Evolutionary conservation across 805 yeast genomes (phyloP), one percentile per base, ranked within the genome.

Genomic region (Kuraishia ogatae): DNA sequence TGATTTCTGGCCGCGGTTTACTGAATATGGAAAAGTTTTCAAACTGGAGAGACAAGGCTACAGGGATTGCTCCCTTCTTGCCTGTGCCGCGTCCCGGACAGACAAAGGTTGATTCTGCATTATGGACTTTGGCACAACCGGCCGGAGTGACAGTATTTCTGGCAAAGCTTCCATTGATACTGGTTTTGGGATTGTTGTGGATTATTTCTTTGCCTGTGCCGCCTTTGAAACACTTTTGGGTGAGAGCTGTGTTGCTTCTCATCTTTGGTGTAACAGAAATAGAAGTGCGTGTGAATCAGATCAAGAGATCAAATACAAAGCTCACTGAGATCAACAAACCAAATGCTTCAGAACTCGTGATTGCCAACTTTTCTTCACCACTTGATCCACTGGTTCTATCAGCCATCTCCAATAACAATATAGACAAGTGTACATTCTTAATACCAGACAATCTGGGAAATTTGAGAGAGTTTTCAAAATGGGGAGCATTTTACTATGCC

Each of bases 31-130:
- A 88, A 71, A 85, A 87, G 70, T 91, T 82, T 71, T 83, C 94
- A 24, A 78, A 79, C 58, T 90, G 88, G 85, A 79, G 97, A 68
- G 97, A 90, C 65, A 87, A 84, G 58, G 94, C 93, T 3, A 91
- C 97, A 1, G 97, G 97, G n/a, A 87, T 91, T 39, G 85, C 96
- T 0, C 97, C 97, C 2, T 90, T 89, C 61, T 73, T 87, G 71
- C 96, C 96, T 0, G 60, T 66, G 0, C 52, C 46, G 39, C 52
- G 39, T 22, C 49, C 49, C 21, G 49, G 24, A 7, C 53, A 54
- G 11, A 39, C 53, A 26, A 56, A 35, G 2, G 2, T 56, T 11
- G 26, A 24, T 10, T 28, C 22, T 10, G 26, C 23, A 15, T 17
- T 19, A 20, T 53, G 6, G 54, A 46, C 26, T 53, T 19, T 58